These are phyloP conservation scores for Colletotrichum acutatum DNA, from an alignment of 2,329 filamentous ascomycete species.

Conservation along the genomic window DNA sequence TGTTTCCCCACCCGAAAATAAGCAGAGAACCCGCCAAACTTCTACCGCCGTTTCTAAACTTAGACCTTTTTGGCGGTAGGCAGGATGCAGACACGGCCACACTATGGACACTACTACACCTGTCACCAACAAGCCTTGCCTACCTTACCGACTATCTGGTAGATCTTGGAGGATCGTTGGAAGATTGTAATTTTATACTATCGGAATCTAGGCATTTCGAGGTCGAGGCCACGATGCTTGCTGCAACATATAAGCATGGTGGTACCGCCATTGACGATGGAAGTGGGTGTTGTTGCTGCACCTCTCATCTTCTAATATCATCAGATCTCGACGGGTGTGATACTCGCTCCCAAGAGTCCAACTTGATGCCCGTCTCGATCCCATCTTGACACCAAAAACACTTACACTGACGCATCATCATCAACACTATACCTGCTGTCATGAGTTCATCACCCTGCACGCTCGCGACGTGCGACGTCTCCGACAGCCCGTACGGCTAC, in stretches of 20 bases:
- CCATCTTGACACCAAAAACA: background rate
- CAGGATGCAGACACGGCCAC: conserved; percentile 3
- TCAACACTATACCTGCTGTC: background rate
- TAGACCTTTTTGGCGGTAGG: background rate
- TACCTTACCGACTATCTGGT: background rate
- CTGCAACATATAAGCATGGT: conserved; percentile 1
- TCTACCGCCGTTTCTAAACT: conserved; percentile 9
- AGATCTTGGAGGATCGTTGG: background rate
- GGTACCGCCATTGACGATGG: background rate
- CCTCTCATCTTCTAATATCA: too few species aligned
- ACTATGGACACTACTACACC: background rate
- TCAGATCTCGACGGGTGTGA: background rate
- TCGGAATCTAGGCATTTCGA: background rate
- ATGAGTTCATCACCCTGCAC: conserved; percentile 33
- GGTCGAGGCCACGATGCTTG: background rate
- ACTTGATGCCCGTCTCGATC: background rate
- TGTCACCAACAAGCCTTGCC: background rate
- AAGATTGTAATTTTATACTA: background rate
- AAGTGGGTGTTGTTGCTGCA: background rate
- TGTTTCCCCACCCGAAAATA: background rate
- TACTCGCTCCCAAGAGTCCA: background rate
- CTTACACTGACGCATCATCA: background rate
- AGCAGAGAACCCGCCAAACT: background rate
- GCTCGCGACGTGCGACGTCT: conserved; percentile 37
- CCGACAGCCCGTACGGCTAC: conserved; percentile 40